Conservation (phyloP, 148 eudicot genomes). For the Rhododendron molle region DNA sequence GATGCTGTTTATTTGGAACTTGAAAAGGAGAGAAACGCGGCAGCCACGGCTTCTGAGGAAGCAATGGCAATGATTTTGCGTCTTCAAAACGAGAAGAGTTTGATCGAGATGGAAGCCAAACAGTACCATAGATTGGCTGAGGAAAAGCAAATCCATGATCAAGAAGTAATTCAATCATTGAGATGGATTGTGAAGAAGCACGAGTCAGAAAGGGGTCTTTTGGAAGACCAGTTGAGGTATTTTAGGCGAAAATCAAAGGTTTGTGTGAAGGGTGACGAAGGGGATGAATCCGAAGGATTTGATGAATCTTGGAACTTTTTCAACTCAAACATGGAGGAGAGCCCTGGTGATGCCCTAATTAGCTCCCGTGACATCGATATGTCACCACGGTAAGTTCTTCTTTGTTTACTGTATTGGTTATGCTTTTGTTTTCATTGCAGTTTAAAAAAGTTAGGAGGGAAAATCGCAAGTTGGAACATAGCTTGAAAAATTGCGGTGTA, state of each 20-base stretch:
- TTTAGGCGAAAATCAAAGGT: constrained; percentile 36
- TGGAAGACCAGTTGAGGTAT: constrained; percentile 54
- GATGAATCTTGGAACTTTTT: constrained; percentile 33
- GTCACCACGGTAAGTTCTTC: constrained; percentile 26
- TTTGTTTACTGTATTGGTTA: neutral
- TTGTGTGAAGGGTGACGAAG: constrained; percentile 33
- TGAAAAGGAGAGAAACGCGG: constrained; percentile 70
- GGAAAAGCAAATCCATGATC: constrained; percentile 75
- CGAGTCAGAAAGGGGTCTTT: constrained; percentile 47
- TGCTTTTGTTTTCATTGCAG: neutral
- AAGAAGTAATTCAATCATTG: constrained; percentile 69
- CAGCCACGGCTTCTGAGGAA: constrained; percentile 76
- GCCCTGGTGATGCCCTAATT: constrained; percentile 39
- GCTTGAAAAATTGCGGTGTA: neutral
- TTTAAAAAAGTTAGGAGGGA: too few relatives aligned
- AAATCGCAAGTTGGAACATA: too few relatives aligned
- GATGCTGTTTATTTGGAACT: constrained; percentile 47
- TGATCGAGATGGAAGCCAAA: constrained; percentile 50
- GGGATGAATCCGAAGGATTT: constrained; percentile 29
- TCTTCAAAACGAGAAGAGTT: constrained; percentile 71
- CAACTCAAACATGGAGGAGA: constrained; percentile 16
- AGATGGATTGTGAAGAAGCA: constrained; percentile 59
- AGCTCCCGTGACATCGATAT: constrained; percentile 51
- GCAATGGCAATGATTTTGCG: constrained; percentile 89
- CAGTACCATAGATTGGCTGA: constrained; percentile 57